These are phyloP conservation scores for Penicillium maclennaniae DNA, from an alignment of 495 filamentous ascomycete species.

Conservation along the genomic window DNA sequence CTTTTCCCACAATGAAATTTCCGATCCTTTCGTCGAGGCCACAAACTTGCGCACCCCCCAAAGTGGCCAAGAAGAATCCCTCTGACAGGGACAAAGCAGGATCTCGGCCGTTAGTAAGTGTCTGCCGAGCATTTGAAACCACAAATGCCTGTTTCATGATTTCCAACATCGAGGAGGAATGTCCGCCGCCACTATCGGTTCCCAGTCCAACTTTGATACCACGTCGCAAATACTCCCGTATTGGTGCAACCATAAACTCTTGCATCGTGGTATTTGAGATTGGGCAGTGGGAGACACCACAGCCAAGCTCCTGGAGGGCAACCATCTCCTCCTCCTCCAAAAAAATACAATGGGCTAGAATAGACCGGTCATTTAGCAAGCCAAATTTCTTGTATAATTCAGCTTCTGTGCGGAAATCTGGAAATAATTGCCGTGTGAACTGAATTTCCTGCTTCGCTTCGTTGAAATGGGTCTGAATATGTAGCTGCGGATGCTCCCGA, in stretches of 20 bases:
- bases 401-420: conserved; percentile 47
- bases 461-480: conserved; percentile 64
- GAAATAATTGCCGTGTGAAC: conserved; percentile 50
- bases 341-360: conserved; percentile 63
- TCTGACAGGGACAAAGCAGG: conserved; percentile 48
- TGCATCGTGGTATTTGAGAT: conserved; percentile 61
- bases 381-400: conserved; percentile 54
- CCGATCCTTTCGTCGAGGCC: conserved; percentile 53
- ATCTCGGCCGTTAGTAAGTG: conserved; percentile 43
- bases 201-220: conserved; percentile 64
- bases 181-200: conserved; percentile 65
- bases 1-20: conserved; percentile 56
- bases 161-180: conserved; percentile 55
- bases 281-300: conserved; percentile 62
- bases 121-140: conserved; percentile 54
- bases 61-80: conserved; percentile 58
- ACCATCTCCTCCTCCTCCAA: conserved; percentile 52
- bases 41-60: conserved; percentile 60
- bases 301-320: conserved; percentile 41
- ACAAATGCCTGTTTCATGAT: conserved; percentile 58
- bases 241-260: conserved; percentile 57
- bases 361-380: conserved; percentile 50
- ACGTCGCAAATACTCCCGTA: conserved; percentile 51
- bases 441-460: conserved; percentile 54
- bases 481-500: conserved; percentile 44